These are phyloP conservation scores for Rossbeevera mucosa DNA, from an alignment of 768 basidiomycete genomes.

Conservation along the genomic window DNA sequence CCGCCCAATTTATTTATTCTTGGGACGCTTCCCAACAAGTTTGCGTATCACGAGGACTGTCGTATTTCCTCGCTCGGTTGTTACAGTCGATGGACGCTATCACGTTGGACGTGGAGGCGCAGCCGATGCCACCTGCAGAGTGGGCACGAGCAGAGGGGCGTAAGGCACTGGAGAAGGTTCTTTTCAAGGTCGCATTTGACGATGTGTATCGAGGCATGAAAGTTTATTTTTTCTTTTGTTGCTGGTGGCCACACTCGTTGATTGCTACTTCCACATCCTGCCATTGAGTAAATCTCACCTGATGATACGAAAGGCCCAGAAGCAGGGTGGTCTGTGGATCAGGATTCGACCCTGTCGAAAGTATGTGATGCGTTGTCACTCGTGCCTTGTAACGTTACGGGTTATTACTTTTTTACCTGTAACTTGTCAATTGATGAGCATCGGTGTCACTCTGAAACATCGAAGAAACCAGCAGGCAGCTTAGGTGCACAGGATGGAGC, in stretches of 20 bases:
- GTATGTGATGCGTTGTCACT: neutral
- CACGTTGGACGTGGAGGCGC: constrained; percentile 35
- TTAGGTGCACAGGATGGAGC: too few species aligned
- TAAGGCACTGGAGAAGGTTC: constrained; percentile 41
- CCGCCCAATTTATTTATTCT: too few species aligned
- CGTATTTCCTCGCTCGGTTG: constrained; percentile 50
- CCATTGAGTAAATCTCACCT: too few species aligned
- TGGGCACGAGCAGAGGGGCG: constrained; percentile 33
- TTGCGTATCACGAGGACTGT: constrained; percentile 54
- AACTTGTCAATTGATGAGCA: neutral
- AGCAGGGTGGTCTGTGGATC: constrained; percentile 27
- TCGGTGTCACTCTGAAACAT: neutral
- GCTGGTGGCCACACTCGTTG: neutral
- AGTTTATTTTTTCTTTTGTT: fast-evolving
- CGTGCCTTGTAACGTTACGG: neutral
- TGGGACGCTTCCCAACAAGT: constrained; percentile 27
- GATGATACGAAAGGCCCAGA: too few species aligned
- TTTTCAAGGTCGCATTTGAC: constrained; percentile 38
- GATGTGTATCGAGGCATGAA: constrained; percentile 38
- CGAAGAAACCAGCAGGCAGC: neutral
- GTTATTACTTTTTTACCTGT: neutral
- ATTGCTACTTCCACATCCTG: too few species aligned
- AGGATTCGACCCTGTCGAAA: constrained; percentile 10
- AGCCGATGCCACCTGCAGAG: constrained; percentile 30
- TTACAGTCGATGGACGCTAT: constrained; percentile 46